Evolutionary conservation across 2,329 filamentous ascomycete species (phyloP).

Genomic region (Geoglossum cookeanum): DNA sequence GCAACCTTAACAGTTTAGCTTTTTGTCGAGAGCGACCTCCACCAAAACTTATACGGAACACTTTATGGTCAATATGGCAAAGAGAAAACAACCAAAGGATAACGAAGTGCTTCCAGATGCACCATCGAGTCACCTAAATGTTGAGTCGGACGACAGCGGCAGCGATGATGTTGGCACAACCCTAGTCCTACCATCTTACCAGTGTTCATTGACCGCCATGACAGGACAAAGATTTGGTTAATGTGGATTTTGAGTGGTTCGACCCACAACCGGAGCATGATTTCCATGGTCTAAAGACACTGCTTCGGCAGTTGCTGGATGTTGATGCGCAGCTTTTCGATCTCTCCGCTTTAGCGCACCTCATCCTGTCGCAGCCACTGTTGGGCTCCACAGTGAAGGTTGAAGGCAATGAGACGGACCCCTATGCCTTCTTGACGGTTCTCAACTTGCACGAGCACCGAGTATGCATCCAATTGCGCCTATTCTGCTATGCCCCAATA

Average conservation of each 20-base stretch:
- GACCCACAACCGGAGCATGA: constrained; percentile 79
- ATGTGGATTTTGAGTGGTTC: constrained; percentile 98
- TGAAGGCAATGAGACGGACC: constrained; percentile 82
- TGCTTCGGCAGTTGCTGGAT: constrained; percentile 83
- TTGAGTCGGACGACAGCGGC: constrained; percentile 17
- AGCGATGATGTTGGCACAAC: constrained; percentile 13
- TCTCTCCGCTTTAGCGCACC: constrained; percentile 65
- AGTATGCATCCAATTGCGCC: constrained; percentile 17
- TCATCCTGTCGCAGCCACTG: constrained; percentile 70
- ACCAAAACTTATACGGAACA: background rate
- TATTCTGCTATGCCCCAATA: background rate
- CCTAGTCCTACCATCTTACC: background rate
- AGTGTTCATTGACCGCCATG: background rate
- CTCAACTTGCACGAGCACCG: constrained; percentile 64
- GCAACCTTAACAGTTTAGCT: too few species aligned
- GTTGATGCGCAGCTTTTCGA: constrained; percentile 72
- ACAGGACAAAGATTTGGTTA: constrained; percentile 75
- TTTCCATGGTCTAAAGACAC: constrained; percentile 83
- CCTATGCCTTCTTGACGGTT: constrained; percentile 80
- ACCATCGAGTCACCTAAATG: background rate
- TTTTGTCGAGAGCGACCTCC: background rate
- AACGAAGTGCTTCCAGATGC: constrained; percentile 1
- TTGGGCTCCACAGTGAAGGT: constrained; percentile 93
- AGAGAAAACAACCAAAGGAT: background rate
- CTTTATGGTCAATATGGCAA: background rate